Evolutionary conservation across 2,329 filamentous ascomycete genomes (phyloP), one percentile per base, ranked within the genome.

Genomic region (Penicillium janthinellum): DNA sequence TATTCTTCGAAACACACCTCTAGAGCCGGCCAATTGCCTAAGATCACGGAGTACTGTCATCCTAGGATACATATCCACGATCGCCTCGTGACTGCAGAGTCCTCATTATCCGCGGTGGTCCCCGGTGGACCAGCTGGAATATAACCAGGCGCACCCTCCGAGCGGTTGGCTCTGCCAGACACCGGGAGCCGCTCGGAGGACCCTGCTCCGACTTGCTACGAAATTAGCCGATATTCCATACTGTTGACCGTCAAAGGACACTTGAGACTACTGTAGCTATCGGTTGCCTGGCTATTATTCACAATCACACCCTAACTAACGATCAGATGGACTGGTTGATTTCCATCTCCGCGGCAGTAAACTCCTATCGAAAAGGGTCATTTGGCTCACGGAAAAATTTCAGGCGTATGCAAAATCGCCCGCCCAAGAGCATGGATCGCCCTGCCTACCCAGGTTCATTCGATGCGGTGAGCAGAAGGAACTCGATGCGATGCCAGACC

Each of bases 151-250:
- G 22, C 44, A 28, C 42, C 6, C 42, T 45, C 42, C 25, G 3
- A 5, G 42, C 22, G 42, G 42, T 20, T n/a, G 42, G n/a, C 11
- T 45, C n/a, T n/a, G 17, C 34, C 34, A 52, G 59, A 64, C 64
- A 66, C 64, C 64, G 64, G 64, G 64, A 61, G 55, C 62, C 64
- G 54, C 56, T 56, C 67, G 67, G 67, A 69, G 64, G 64, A 69
- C 67, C 57, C 56, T 67, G 66, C 64, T 69, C 67, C 67, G 67
- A 60, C 37, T 25, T 31, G 37, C 47, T 39, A 39, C 31, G 47
- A 52, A 63, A 65, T 61, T 65, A 61, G 55, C 61, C 61, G 63
- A 58, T 38, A 51, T 8, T 49, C 10, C 14, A 49, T 25, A n/a
- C 6, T 34, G 28, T 31, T 5, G 28, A 8, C 28, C 28, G 2